Base-by-base conservation (phyloP, 805 yeast species). In the Hanseniaspora singularis region DNA sequence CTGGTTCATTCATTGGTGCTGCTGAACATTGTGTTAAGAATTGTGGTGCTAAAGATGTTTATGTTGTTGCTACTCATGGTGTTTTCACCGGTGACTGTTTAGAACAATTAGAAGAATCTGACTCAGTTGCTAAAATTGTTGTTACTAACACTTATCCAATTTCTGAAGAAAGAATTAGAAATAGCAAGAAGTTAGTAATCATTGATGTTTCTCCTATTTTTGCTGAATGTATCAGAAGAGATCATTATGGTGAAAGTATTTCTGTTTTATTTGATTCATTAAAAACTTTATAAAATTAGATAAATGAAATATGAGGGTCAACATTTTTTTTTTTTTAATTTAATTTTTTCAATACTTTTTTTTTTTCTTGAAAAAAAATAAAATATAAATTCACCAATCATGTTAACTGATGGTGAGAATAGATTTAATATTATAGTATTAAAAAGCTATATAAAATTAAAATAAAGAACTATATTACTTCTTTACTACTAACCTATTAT, bases 171-270 rank as follows among this genome's bases (percentile, higher is more conserved):
- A 70, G 74, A 54, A 64, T 73, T 27, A 70, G 68, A 45, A 71
- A 69, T 41, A 71, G 79, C 52, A 68, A 75, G 50, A 92, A 92
- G 64, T 71, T 92, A 56, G 78, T 77, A 14, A 81, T 86, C 41
- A 87, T 92, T 57, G 98, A 92, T 59, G 94, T 92, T 41, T 82
- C 96, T 51, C 82, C 95, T 16, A 87, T 92, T 46, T 83, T 92
- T 60, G 97, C 97, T 30, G 99, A 92, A 69, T 92, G 97, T 65
- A 89, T 92, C 51, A 80, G 99, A 68, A 82, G 99, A 69, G 96
- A 92, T 62, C 99, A 92, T 64, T 88, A 89, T 57, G 99, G 98
- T 63, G 97, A 89, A 69, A 81, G 94, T 56, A 88, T 89, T 52
- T 84, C 95, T 33, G 95, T 88, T 18, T 68, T 88, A 56, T 88